Conservation (phyloP, 257 asterid species). For the Mentha longifolia region DNA sequence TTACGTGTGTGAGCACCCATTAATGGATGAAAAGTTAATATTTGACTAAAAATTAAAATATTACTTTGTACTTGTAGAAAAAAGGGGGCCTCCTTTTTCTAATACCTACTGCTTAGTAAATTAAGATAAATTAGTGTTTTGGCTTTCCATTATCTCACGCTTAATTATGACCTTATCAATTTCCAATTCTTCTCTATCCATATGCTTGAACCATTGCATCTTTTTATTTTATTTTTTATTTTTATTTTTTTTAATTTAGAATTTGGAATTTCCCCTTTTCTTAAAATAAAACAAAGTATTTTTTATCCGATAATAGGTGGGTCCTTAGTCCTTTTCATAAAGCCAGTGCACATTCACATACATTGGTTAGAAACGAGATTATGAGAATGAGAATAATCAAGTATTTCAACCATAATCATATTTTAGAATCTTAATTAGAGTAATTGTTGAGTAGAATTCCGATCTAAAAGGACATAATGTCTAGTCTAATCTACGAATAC, state of each 20-base stretch:
- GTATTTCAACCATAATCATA: slow-evolving; percentile 3
- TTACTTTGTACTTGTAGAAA: slow-evolving; percentile 29
- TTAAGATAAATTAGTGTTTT: neutral
- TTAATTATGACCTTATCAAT: neutral
- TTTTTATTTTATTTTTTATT: neutral
- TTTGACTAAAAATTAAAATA: slow-evolving; percentile 35
- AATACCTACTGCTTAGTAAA: slow-evolving; percentile 9
- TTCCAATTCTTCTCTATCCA: slow-evolving; percentile 22
- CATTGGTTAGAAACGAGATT: slow-evolving; percentile 18
- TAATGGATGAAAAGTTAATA: slow-evolving; percentile 34
- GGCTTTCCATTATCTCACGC: slow-evolving; percentile 22
- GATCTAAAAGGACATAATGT: no score
- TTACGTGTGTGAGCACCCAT: slow-evolving; percentile 21
- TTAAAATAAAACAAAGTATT: no score
- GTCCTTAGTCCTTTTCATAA: slow-evolving; percentile 19
- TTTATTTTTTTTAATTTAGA: no score
- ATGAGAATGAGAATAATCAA: slow-evolving; percentile 13
- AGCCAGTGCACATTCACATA: slow-evolving; percentile 32
- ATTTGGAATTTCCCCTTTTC: neutral
- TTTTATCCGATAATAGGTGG: neutral
- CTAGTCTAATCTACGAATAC: no score
- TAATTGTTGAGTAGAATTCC: neutral
- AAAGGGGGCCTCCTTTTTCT: slow-evolving; percentile 32
- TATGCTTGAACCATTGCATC: neutral
- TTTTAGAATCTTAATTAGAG: neutral